phyloP scores from a whole-genome alignment of 345 rosid species.

The Camelina neglecta region DNA sequence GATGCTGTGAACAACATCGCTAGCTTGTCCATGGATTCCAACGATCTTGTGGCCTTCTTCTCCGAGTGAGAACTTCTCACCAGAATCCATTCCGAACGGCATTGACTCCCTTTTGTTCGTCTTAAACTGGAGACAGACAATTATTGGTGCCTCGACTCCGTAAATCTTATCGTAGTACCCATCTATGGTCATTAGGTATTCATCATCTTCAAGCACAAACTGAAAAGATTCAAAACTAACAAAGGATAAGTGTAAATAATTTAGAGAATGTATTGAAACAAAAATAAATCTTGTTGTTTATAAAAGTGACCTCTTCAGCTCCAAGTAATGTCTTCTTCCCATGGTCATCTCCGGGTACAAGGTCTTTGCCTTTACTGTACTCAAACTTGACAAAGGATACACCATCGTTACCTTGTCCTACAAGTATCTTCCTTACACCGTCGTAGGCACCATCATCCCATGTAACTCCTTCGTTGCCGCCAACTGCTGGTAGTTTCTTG shows the following conservation, averaged over 20 bases:
- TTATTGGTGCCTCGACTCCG: constrained; percentile 12
- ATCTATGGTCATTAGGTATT: constrained; percentile 33
- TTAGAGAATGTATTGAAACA: background rate
- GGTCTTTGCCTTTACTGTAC: constrained; percentile 14
- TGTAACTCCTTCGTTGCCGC: constrained; percentile 37
- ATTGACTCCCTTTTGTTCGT: constrained; percentile 40
- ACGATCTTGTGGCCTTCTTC: constrained; percentile 37
- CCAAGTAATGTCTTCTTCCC: constrained; percentile 33
- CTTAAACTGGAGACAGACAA: constrained; percentile 31
- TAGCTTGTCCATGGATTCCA: constrained; percentile 42
- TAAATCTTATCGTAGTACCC: constrained; percentile 34
- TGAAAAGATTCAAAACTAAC: background rate
- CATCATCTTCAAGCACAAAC: constrained; percentile 42
- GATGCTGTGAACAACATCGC: constrained; percentile 37
- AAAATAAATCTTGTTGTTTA: background rate
- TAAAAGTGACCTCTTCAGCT: constrained; percentile 18
- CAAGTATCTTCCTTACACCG: constrained; percentile 27
- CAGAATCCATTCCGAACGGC: constrained; percentile 27
- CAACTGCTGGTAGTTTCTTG: constrained; percentile 23
- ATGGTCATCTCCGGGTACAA: constrained; percentile 39
- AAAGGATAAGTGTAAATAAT: background rate
- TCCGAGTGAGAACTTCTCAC: constrained; percentile 27
- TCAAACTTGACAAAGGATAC: constrained; percentile 37
- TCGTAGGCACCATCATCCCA: constrained; percentile 45
- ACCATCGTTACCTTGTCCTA: constrained; percentile 32